These are phyloP conservation scores for Debaryomycetaceae sp. DNA, from an alignment of 1,139 yeast species.

Conservation along the genomic window DNA sequence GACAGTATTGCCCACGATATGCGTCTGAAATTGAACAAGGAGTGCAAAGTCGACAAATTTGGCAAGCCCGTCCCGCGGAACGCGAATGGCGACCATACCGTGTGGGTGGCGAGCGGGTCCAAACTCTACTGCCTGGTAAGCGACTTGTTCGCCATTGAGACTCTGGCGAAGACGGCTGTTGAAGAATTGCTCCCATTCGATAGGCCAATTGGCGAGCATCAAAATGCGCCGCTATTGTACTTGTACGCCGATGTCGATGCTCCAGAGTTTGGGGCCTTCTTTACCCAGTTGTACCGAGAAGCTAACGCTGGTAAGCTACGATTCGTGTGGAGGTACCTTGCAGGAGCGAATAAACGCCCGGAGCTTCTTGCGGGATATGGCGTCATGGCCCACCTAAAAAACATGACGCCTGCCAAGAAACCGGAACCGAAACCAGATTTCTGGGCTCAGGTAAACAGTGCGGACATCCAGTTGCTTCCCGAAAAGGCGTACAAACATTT, in stretches of 20 bases:
- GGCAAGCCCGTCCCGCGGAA: conserved; percentile 15
- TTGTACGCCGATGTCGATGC: conserved; percentile 46
- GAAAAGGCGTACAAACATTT: conserved; percentile 23
- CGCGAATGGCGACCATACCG: conserved; percentile 14
- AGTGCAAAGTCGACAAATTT: conserved; percentile 26
- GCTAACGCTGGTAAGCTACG: conserved; percentile 58
- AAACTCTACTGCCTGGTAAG: conserved; percentile 52
- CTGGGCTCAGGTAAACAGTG: conserved; percentile 4
- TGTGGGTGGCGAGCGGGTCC: conserved; percentile 47
- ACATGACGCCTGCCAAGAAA: conserved; percentile 6
- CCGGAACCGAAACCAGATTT: conserved; percentile 5
- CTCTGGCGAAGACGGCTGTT: conserved; percentile 16
- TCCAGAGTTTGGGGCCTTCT: conserved; percentile 42
- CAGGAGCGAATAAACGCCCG: conserved; percentile 9
- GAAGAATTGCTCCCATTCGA: conserved; percentile 35
- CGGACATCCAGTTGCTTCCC: conserved; percentile 2
- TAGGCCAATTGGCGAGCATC: conserved; percentile 41
- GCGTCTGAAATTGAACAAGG: conserved; percentile 8
- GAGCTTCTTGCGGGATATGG: conserved; percentile 57
- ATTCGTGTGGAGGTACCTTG: conserved; percentile 66
- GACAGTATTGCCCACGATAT: conserved; percentile 14
- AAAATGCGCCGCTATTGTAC: conserved; percentile 27
- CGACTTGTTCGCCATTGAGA: conserved; percentile 59
- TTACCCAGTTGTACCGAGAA: conserved; percentile 46
- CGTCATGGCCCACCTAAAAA: conserved; percentile 48